Evolutionary conservation across 345 rosid species (phyloP).

Genomic region (Mercurialis annua): DNA sequence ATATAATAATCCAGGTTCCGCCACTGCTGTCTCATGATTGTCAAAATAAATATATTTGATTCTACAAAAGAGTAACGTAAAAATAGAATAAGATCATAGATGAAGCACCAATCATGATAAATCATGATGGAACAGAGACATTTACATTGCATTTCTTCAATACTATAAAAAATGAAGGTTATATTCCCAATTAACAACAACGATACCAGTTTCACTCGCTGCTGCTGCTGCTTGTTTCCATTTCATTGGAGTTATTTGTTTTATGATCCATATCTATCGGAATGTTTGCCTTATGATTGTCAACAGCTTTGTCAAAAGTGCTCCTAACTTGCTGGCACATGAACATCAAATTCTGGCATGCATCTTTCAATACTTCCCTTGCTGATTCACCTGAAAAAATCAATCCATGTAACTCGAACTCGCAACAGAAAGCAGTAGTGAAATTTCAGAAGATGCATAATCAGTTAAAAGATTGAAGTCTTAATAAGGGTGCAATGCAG

Average conservation of each 20-base stretch:
- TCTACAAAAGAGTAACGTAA: too few species aligned
- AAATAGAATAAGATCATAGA: too few species aligned
- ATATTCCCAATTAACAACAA: neutral
- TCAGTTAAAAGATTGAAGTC: neutral
- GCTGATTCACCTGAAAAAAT: slow-evolving; percentile 67
- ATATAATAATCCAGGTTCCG: too few species aligned
- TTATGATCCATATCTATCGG: slow-evolving; percentile 7
- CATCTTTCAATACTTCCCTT: slow-evolving; percentile 76
- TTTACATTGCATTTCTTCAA: neutral
- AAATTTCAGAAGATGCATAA: neutral
- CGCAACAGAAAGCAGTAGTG: neutral
- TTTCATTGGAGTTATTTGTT: slow-evolving; percentile 12
- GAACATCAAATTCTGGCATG: slow-evolving; percentile 72
- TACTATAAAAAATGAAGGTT: neutral
- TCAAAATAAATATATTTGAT: neutral
- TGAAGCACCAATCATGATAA: neutral
- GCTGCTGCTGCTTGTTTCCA: slow-evolving; percentile 17
- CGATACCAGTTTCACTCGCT: neutral
- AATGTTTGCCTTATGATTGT: slow-evolving; percentile 21
- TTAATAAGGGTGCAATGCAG: neutral
- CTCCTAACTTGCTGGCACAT: slow-evolving; percentile 74
- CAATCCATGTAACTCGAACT: slow-evolving; percentile 4
- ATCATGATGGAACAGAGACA: neutral
- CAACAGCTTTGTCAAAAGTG: slow-evolving; percentile 59
- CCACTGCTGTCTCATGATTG: too few species aligned